These are phyloP conservation scores for Tuber calosporum DNA, from an alignment of 495 filamentous ascomycete genomes.

Conservation along the genomic window DNA sequence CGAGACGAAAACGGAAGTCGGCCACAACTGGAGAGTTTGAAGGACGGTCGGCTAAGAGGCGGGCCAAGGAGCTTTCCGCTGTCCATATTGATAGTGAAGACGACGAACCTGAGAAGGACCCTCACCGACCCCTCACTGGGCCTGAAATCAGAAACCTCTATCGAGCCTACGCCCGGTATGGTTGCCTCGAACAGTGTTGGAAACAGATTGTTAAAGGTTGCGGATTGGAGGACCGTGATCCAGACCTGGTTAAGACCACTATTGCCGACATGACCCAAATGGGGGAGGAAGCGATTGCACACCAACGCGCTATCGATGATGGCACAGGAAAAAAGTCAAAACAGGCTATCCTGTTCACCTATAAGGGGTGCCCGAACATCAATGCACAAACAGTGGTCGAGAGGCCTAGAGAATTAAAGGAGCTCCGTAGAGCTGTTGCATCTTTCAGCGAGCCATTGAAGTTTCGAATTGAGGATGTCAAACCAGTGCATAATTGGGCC, in stretches of 20 bases:
- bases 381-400: conserved; percentile 93
- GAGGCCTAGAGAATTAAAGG: conserved; percentile 75
- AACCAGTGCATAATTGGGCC: conserved; percentile 69
- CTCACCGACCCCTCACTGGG: conserved; percentile 73
- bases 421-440: conserved; percentile 64
- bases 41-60: conserved; percentile 86
- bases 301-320: conserved; percentile 49
- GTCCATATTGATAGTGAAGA: conserved; percentile 55
- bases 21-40: conserved; percentile 61
- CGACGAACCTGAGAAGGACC: conserved; percentile 53
- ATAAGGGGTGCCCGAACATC: conserved; percentile 78
- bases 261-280: conserved; percentile 48
- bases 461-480: conserved; percentile 88
- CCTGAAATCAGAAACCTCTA: conserved; percentile 90
- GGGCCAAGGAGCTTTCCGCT: conserved; percentile 61
- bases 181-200: conserved; percentile 74
- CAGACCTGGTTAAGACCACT: conserved; percentile 62
- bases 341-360: conserved; percentile 92
- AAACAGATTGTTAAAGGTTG: conserved; percentile 82
- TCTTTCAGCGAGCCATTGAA: conserved; percentile 53
- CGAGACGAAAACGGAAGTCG: conserved; percentile 73
- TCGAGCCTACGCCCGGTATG: conserved; percentile 76
- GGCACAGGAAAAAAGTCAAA: conserved; percentile 87
- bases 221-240: conserved; percentile 70
- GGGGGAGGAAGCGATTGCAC: conserved; percentile 37